These are phyloP conservation scores for Nitzschia sp. DNA, from an alignment of 108 stramenopile species.

Conservation along the genomic window DNA sequence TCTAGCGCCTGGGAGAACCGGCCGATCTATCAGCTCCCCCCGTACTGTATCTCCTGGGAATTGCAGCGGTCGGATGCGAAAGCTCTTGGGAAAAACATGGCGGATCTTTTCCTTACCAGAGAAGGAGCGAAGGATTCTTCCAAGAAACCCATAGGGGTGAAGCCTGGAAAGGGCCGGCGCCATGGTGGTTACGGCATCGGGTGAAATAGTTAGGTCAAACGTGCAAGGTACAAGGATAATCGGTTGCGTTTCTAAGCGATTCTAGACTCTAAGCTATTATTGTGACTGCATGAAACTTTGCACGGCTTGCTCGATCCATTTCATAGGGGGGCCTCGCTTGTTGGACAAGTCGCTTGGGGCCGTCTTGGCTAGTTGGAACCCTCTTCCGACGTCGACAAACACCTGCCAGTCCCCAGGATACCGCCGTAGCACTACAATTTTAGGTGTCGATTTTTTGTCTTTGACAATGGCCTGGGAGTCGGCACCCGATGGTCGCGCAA, in stretches of 20 bases:
- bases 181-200: conserved; percentile 86
- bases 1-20: conserved; percentile 39
- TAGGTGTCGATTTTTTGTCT: conserved; percentile 21
- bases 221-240: no score
- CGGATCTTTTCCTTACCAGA: conserved; percentile 46
- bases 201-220: no score
- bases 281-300: neutral
- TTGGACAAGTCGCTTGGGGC: neutral
- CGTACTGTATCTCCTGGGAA: conserved; percentile 59
- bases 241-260: no score
- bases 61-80: conserved; percentile 63
- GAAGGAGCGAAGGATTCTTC: conserved; percentile 48
- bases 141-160: conserved; percentile 66
- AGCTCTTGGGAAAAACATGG: conserved; percentile 66
- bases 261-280: neutral
- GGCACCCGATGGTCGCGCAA: conserved; percentile 26
- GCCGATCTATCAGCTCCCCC: conserved; percentile 79
- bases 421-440: conserved; percentile 50
- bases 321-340: neutral
- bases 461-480: conserved; percentile 8
- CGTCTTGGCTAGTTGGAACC: conserved; percentile 44
- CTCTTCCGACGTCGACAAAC: conserved; percentile 48
- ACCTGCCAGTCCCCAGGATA: conserved; percentile 57
- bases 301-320: neutral
- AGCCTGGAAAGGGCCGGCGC: conserved; percentile 75